phyloP scores from a whole-genome alignment of 768 basidiomycete species.

The Amanita muscaria region DNA sequence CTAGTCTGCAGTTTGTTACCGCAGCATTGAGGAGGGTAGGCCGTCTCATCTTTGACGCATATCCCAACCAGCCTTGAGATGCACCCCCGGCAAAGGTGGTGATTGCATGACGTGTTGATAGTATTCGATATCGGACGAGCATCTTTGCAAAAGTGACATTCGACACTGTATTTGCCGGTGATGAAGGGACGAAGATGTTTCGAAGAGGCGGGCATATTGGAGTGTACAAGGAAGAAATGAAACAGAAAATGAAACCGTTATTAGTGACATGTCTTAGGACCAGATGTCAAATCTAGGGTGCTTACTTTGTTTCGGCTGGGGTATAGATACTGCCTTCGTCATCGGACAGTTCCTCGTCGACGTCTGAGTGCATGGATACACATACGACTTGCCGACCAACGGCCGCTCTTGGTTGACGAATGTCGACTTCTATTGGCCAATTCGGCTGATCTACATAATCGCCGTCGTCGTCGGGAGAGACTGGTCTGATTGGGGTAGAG shows the following conservation, averaged over 20 bases:
- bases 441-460: too few species aligned
- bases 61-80: slow-evolving; percentile 30
- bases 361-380: too few species aligned
- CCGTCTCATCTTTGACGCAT: slow-evolving; percentile 39
- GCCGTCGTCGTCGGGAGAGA: too few species aligned
- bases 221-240: neutral
- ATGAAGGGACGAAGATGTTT: neutral
- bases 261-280: neutral
- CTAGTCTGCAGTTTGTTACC: slow-evolving; percentile 14
- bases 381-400: too few species aligned
- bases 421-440: too few species aligned
- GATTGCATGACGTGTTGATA: slow-evolving; percentile 35
- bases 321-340: too few species aligned
- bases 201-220: neutral
- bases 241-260: neutral
- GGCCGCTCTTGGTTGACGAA: too few species aligned
- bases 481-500: too few species aligned
- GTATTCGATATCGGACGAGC: slow-evolving; percentile 13
- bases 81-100: slow-evolving; percentile 41
- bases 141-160: slow-evolving; percentile 39
- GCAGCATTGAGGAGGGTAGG: slow-evolving; percentile 47
- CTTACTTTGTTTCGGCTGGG: slow-evolving; percentile 1
- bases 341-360: too few species aligned
- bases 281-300: neutral
- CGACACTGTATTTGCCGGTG: slow-evolving; percentile 14